Base-by-base conservation (phyloP, 2,329 filamentous ascomycete genomes). In the Paracamarosporium sp. region DNA sequence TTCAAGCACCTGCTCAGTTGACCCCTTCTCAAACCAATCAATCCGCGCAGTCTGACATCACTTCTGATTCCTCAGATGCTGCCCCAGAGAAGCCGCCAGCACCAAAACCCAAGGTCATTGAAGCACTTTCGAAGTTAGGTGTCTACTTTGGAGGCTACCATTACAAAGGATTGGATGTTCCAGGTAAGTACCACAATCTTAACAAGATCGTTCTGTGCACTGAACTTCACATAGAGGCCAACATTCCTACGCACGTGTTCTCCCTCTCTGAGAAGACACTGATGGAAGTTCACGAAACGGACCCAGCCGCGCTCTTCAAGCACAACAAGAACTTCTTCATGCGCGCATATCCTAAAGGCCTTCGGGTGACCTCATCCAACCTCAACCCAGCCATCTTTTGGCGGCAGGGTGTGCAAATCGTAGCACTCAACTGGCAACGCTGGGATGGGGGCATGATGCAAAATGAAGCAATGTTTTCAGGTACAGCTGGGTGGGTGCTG, bases 401-500 rank as follows among this genome's bases (percentile, higher is more conserved):
- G 93, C 85, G 92, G 30, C 89, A 91, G 63, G 93, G 93, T 13
- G 89, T 96, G 3, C 93, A 97, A 76, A 89, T 97, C 66, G 92
- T 96, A 1, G 93, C 93, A 0, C 81, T 98, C 59, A 97, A 97
- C 78, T 98, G 93, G 92, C 93, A 98, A 76, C 89, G 88, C 60
- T 88, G 90, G 76, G 93, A 97, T 69, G 90, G 92, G 66, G 93
- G 92, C 30, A 96, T 96, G 89, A 97, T 97, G 94, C 84, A 97
- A 13, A 97, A 97, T 71, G 89, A 95, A 71, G 93, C 87, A 66
- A 95, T 96, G 92, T 97, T 97, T 76, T 85, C 87, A 1, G 90
- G 88, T 9, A 90, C 91, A 50, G 81, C 86, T 40, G 93, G 94
- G 38, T 97, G 92, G 91, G 87, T 93, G 2, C 82, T 95, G 60